Conservation (phyloP, 768 basidiomycete genomes). For the Mycena polygramma region DNA sequence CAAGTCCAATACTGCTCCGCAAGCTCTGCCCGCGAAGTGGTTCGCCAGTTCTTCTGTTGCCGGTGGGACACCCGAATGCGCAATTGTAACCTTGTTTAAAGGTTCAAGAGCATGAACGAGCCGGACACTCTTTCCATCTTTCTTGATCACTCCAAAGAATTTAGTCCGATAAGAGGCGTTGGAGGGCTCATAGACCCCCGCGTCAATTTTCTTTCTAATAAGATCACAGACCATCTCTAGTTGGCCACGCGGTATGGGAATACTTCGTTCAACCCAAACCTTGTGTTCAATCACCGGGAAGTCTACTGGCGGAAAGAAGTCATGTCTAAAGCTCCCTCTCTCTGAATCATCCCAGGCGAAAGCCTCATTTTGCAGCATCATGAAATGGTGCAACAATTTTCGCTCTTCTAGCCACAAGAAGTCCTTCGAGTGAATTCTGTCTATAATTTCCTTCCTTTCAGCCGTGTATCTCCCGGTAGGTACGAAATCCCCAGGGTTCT, state of each 20-base stretch:
- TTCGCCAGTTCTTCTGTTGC: slow-evolving; percentile 23
- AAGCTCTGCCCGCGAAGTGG: not conserved
- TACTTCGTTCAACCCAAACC: not conserved
- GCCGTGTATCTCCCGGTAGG: slow-evolving; percentile 44
- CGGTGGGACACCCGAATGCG: slow-evolving; percentile 37
- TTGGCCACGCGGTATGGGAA: slow-evolving; percentile 32
- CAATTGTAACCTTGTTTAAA: slow-evolving; percentile 39
- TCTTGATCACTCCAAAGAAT: slow-evolving; percentile 46
- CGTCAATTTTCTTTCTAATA: slow-evolving; percentile 30
- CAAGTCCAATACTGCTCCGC: slow-evolving; percentile 38
- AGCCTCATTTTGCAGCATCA: slow-evolving; percentile 36
- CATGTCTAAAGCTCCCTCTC: not conserved
- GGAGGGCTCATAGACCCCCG: slow-evolving; percentile 18
- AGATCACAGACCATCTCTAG: slow-evolving; percentile 23
- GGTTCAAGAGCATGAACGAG: slow-evolving; percentile 43
- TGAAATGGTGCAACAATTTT: slow-evolving; percentile 34
- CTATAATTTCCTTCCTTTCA: slow-evolving; percentile 41
- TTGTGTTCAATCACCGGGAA: too few relatives aligned
- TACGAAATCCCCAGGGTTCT: slow-evolving; percentile 37
- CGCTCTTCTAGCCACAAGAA: slow-evolving; percentile 41
- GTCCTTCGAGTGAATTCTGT: slow-evolving; percentile 35
- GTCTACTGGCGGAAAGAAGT: too few relatives aligned
- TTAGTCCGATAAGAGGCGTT: slow-evolving; percentile 42
- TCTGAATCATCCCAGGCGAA: slow-evolving; percentile 16
- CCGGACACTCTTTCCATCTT: slow-evolving; percentile 36